Percentiles rank a stretch among this genome's conserved stretches.
These are phyloP conservation scores for Cephaloascus albidus DNA, from an alignment of 805 yeast species.

Conservation along the genomic window DNA sequence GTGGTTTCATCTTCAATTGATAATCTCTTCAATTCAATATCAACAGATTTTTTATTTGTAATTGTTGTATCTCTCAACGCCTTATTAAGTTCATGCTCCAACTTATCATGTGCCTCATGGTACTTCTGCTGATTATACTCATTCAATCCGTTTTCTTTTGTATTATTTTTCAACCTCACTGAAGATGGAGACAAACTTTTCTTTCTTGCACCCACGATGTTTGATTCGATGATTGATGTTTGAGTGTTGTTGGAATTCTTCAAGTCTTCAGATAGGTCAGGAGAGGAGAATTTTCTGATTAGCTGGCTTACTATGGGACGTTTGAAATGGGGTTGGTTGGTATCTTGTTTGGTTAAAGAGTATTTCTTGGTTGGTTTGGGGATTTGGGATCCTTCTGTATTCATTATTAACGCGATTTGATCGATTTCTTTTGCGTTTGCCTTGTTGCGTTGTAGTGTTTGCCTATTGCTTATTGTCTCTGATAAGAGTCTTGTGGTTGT, in stretches of 20 bases:
- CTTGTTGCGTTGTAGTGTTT: too few relatives aligned
- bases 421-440: too few relatives aligned
- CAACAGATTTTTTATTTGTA: slow-evolving; percentile 2
- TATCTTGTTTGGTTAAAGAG: background rate
- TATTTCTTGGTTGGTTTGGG: background rate
- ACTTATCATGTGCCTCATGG: background rate
- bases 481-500: too few relatives aligned
- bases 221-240: background rate
- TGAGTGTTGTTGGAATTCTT: background rate
- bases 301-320: background rate
- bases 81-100: background rate
- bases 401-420: too few relatives aligned
- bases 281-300: background rate
- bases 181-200: background rate
- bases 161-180: background rate
- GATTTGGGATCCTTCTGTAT: background rate
- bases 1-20: too few relatives aligned
- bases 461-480: too few relatives aligned
- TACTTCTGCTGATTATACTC: background rate
- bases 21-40: too few relatives aligned
- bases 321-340: background rate
- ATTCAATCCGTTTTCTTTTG: background rate
- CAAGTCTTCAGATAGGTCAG: background rate
- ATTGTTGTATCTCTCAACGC: slow-evolving; percentile 1
- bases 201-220: background rate